Evolutionary conservation across 805 yeast species (phyloP), one percentile per base, ranked within the genome.

Genomic region (Zygosaccharomyces rouxii): DNA sequence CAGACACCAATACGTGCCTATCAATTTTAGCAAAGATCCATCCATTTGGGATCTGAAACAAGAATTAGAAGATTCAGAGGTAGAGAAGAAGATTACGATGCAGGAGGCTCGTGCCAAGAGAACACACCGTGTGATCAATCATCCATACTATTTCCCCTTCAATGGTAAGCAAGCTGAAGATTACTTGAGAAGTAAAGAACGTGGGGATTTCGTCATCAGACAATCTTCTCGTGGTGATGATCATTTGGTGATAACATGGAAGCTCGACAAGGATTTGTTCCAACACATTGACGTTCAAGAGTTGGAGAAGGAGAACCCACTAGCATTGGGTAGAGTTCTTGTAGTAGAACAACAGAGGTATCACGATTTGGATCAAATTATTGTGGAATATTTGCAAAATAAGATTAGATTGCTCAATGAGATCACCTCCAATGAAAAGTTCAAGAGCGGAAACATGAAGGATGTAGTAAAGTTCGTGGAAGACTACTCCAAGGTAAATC

Each of bases 241-340:
- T 54, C 97, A 83, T 67, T 75, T 94, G 57, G 89, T 96, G 2
- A 83, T 92, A 37, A 92, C 99, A 0, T 94, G 98, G 97, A 94
- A 94, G 66, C 90, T 94, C 40, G 94, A 87, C 51, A 92, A 87
- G 63, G 86, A 84, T 64, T 71, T 92, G 53, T 94, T 85, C 70
- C 98, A 94, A 66, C 98, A 94, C 65, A 72, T 94, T 54, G 94
- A 89, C 57, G 86, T 94, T 40, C 73, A 82, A 53, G 98, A 94
- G 68, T 76, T 77, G 41, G 82, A 77, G 40, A 81, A 81, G 60
- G 83, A 78, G 45, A 80, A 79, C 52, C 89, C 85, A 29, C 71
- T 71, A 49, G 76, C 80, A 0, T 62, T 84, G 37, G 89, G 89
- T 43, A 74, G 75, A 47, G 68, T 71, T 3, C 67, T 84, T 43